Evolutionary conservation across 2,329 filamentous ascomycete species (phyloP), one percentile per base, ranked within the genome.

Genomic region (Aureobasidium sp.): DNA sequence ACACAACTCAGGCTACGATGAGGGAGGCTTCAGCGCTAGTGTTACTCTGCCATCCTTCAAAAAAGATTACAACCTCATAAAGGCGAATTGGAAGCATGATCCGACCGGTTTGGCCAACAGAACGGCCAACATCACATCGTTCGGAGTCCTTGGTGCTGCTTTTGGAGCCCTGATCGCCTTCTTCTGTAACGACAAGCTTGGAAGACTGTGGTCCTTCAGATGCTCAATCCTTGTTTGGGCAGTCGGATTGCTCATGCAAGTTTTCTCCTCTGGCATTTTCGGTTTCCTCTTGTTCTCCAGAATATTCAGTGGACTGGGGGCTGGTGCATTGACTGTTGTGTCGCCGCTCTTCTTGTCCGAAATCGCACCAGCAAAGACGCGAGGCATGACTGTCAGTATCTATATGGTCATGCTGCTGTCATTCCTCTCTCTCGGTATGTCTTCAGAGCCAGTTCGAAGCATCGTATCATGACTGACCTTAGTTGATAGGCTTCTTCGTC

Each of bases 21-120:
- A 84, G 67, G 81, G 81, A 55, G 81, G 81, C 30, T 83, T 81
- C 70, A 80, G 79, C 62, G 79, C 79, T 30, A 79, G 77, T 41
- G 76, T 79, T 36, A 73, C 74, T 29, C 72, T 83, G 30, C 64
- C 70, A 6, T 81, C 80, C 1, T 84, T 83, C 70, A 71, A 74
- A 63, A 54, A 73, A 42, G 81, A 83, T 67, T 83, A 76, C 65
- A 74, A 77, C 60, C 75, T 83, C 15, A 69, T 68, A 39, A 63
- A 70, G 16, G 72, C 72, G 13, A 68, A 77, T 34, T 81, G 78
- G 81, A 71, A 69, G 41, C 67, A 74, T 55, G 69, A 79, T 53
- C 66, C 72, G 3, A 72, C 76, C 0, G 78, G 75, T 1, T 72
- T 83, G 50, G 79, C 79, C 30, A 77, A 77, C 63, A 76, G 79